Evolutionary conservation across 2,329 filamentous ascomycete species (phyloP).

Genomic region (Teratosphaeria nubilosa): DNA sequence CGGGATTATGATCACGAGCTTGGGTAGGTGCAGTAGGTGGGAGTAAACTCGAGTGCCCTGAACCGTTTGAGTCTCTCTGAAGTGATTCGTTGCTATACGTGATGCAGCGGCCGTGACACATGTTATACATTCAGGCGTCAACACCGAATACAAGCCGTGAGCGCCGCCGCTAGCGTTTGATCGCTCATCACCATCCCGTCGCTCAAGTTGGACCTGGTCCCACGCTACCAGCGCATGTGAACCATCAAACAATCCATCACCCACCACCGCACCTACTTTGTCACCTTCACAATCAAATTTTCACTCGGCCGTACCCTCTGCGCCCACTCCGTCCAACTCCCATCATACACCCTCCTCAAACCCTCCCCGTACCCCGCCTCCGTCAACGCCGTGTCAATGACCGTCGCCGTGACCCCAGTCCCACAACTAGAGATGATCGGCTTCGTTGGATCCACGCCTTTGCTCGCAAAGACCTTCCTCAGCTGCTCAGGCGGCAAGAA

Average conservation of each 20-base stretch:
- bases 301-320: constrained; percentile 25
- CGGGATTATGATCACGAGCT: no score
- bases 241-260: not conserved
- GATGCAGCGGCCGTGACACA: not conserved
- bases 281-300: constrained; percentile 24
- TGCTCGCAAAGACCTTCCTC: constrained; percentile 64
- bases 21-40: no score
- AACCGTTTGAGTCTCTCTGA: no score
- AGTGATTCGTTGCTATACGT: not conserved
- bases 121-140: not conserved
- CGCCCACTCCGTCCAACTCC: constrained; percentile 71
- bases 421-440: constrained; percentile 84
- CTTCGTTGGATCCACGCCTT: constrained; percentile 65
- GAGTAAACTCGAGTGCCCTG: no score
- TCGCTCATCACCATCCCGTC: no score
- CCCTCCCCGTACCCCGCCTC: constrained; percentile 65
- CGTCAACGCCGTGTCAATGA: constrained; percentile 77
- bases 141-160: not conserved
- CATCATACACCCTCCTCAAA: constrained; percentile 71
- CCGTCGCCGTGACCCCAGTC: constrained; percentile 84
- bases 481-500: constrained; percentile 65
- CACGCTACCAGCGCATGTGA: not conserved
- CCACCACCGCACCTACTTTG: not conserved
- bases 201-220: not conserved
- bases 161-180: no score